A percentile compares a stretch with the other conserved stretches of the same genome.
phyloP scores from a whole-genome alignment of 495 filamentous ascomycete genomes.

The Hypomontagnella submonticulosa region DNA sequence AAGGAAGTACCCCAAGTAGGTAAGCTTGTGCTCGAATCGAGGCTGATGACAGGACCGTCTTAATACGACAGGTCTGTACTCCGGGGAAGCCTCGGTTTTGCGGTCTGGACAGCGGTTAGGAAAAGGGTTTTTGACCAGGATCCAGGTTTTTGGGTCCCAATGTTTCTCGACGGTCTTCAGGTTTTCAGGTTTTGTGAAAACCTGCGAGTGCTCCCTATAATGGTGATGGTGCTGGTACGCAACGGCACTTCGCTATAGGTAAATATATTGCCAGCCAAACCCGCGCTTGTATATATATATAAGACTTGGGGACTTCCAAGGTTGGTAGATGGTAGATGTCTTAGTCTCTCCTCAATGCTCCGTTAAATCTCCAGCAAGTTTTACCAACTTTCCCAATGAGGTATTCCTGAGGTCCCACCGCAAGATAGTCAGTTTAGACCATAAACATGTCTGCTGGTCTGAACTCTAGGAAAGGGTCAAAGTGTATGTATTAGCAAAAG shows the following conservation, averaged over 20 bases:
- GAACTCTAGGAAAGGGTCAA: constrained; percentile 22
- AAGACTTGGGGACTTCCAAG: neutral
- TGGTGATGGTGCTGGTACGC: too few relatives aligned
- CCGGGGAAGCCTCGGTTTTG: constrained; percentile 37
- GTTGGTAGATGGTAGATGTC: neutral
- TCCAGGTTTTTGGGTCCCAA: constrained; percentile 21
- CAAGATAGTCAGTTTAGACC: constrained; percentile 29
- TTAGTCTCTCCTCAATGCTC: neutral
- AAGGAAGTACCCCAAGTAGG: constrained; percentile 27
- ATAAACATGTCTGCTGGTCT: constrained; percentile 22
- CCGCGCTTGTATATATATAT: too few relatives aligned
- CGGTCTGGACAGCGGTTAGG: constrained; percentile 26
- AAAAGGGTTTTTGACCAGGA: constrained; percentile 12
- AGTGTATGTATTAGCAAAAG: constrained; percentile 29
- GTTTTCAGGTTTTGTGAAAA: too few relatives aligned
- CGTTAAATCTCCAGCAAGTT: constrained; percentile 5
- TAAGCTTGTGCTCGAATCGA: constrained; percentile 34
- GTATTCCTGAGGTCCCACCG: constrained; percentile 29
- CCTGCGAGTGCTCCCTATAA: too few relatives aligned
- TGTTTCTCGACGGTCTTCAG: neutral
- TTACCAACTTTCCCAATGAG: constrained; percentile 20
- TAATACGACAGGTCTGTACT: constrained; percentile 23
- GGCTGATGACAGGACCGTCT: constrained; percentile 31
- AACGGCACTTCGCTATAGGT: too few relatives aligned
- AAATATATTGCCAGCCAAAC: too few relatives aligned